Base-by-base conservation (phyloP, 2,329 filamentous ascomycete genomes). In the Mycogone perniciosa region DNA sequence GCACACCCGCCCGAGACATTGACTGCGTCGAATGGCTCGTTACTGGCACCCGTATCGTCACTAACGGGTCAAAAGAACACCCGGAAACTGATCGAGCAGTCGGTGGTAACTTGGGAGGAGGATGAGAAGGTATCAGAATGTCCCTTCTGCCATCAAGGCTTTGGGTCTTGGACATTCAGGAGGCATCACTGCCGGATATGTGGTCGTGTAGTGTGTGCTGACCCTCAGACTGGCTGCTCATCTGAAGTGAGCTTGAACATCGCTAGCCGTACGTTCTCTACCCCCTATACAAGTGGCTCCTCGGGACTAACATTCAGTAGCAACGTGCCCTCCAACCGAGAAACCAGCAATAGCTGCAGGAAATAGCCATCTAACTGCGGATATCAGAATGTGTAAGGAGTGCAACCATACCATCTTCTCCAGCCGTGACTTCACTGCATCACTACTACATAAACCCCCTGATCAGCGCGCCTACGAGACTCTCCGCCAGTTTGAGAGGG, bases 111-210 rank as follows among this genome's bases (percentile, higher is more conserved):
- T 0, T 99, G 93, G 93, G 88, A 99, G 67, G 91, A 97, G 47
- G 93, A 99, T 67, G 77, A 85, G 0, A 81, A 76, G 31, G 90
- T 99, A 5, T 56, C 76, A 2, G 84, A 84, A 56, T 99, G 93
- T 64, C 93, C 93, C 0, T 96, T 96, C 63, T 99, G 93, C 62
- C 88, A 95, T 63, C 93, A 99, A 62, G 89, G 96, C 51, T 99
- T 99, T 67, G 86, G 89, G 1, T 86, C 85, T 10, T 97, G 96
- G 79, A 88, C 89, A 1, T 95, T 97, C 62, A 82, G 93, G 60
- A 77, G 93, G 58, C 93, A 97, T 67, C 93, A 99, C 68, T 99
- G 93, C 68, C 82, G 93, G 49, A 85, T 95, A 68, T 99, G 93
- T 62, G 93, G 93, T 4, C 82, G 86, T 40, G 90, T 99, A 0